Evolutionary conservation across 306 rosid species (phyloP).

Genomic region (Glycine latifolia): DNA sequence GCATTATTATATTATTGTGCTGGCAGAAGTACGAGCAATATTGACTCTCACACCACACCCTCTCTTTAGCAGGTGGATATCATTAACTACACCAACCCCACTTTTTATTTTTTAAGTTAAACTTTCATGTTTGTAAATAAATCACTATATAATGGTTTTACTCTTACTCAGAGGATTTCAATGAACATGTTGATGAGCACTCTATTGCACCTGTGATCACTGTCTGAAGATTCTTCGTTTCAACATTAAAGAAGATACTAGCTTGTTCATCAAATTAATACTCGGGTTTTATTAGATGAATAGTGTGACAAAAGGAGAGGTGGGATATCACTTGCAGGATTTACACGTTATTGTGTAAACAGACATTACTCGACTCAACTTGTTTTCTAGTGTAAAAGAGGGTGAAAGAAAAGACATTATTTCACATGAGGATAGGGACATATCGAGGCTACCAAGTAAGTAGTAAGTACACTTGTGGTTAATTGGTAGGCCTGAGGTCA

Average conservation of each 20-base stretch:
- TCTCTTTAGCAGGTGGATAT: constrained; percentile 25
- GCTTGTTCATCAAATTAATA: constrained; percentile 33
- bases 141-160: too few species aligned
- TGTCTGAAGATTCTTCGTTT: constrained; percentile 40
- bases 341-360: constrained; percentile 52
- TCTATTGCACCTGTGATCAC: constrained; percentile 38
- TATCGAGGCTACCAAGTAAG: constrained; percentile 13
- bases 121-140: neutral
- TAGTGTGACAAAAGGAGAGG: constrained; percentile 7
- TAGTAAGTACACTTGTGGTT: constrained; percentile 23
- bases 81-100: constrained; percentile 45
- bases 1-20: constrained; percentile 62
- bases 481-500: constrained; percentile 28
- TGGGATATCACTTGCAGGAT: constrained; percentile 40
- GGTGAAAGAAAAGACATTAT: constrained; percentile 47
- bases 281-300: constrained; percentile 23
- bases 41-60: neutral
- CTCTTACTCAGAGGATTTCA: neutral
- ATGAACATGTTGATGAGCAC: constrained; percentile 36
- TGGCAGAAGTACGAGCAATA: constrained; percentile 67
- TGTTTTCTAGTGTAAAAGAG: constrained; percentile 55
- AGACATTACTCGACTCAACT: constrained; percentile 34
- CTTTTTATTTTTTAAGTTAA: constrained; percentile 33
- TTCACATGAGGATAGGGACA: constrained; percentile 59
- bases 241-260: constrained; percentile 27